These are phyloP conservation scores for Trametes hirsuta DNA, from an alignment of 1,284 basidiomycete species.

Conservation along the genomic window DNA sequence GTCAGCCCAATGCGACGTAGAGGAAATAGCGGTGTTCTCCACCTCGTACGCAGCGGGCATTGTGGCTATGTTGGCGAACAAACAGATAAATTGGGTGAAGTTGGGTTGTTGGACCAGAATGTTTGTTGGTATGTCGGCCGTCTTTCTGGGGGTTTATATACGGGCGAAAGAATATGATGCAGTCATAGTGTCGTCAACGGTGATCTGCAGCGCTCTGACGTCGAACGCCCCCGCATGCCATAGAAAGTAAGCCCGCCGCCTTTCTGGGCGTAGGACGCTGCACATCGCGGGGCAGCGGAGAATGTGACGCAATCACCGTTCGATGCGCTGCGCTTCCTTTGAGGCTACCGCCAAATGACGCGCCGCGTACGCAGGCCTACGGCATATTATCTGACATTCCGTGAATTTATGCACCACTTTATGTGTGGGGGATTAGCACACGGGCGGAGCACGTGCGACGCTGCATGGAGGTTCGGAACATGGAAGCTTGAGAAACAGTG, in stretches of 20 bases:
- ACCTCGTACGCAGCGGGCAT: slow-evolving; percentile 24
- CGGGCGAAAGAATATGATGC: neutral
- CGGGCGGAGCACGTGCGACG: too few relatives aligned
- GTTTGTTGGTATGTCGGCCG: neutral
- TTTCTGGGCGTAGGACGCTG: neutral
- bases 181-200: slow-evolving; percentile 18
- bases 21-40: neutral
- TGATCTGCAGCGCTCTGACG: neutral
- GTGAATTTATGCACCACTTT: neutral
- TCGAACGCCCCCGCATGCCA: neutral
- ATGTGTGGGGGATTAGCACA: neutral
- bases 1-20: neutral
- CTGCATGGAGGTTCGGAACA: too few relatives aligned
- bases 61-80: neutral
- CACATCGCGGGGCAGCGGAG: neutral
- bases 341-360: neutral
- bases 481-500: too few relatives aligned
- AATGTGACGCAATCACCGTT: slow-evolving; percentile 10
- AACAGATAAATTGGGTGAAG: neutral
- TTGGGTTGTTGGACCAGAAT: neutral
- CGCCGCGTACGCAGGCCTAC: neutral
- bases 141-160: slow-evolving; percentile 2
- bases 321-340: neutral
- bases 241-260: slow-evolving; percentile 2
- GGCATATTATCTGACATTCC: neutral